phyloP scores from a whole-genome alignment of 805 yeast species.

The Kazachstania kunashirensis region DNA sequence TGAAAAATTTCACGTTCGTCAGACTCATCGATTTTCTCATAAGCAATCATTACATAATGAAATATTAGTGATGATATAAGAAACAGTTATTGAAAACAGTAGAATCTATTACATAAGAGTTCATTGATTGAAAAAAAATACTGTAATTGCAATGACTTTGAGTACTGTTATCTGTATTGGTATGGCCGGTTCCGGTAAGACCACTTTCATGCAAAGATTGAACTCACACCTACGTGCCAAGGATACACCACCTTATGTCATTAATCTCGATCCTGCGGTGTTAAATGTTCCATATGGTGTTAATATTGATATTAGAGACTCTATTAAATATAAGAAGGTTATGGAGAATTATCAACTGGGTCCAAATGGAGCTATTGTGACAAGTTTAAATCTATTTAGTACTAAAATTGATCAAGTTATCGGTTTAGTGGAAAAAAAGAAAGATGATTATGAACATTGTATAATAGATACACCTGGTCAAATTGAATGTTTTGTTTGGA shows the following conservation, averaged over 20 bases:
- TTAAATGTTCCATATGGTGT: conserved; percentile 87
- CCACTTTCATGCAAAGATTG: conserved; percentile 93
- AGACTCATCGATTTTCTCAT: too few relatives aligned
- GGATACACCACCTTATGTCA: conserved; percentile 74
- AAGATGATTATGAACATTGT: conserved; percentile 48
- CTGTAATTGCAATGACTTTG: conserved; percentile 33
- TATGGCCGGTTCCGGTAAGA: conserved; percentile 83
- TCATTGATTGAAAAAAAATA: too few relatives aligned
- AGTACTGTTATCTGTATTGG: conserved; percentile 45
- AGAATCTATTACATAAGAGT: too few relatives aligned
- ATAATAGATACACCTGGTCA: conserved; percentile 98
- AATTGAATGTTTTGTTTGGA: conserved; percentile 97
- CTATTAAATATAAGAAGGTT: conserved; percentile 89
- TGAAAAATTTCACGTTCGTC: too few relatives aligned
- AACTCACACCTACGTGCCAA: conserved; percentile 77
- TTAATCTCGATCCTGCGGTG: conserved; percentile 95
- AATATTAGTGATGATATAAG: too few relatives aligned
- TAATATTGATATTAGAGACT: conserved; percentile 91
- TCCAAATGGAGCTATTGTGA: conserved; percentile 97
- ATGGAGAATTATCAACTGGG: conserved; percentile 94
- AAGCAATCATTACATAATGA: too few relatives aligned
- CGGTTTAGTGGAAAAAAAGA: conserved; percentile 68
- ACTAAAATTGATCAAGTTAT: conserved; percentile 96
- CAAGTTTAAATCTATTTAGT: conserved; percentile 81
- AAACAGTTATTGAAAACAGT: too few relatives aligned